Evolutionary conservation across 2,329 filamentous ascomycete species (phyloP).

Genomic region (Aureobasidium lini): DNA sequence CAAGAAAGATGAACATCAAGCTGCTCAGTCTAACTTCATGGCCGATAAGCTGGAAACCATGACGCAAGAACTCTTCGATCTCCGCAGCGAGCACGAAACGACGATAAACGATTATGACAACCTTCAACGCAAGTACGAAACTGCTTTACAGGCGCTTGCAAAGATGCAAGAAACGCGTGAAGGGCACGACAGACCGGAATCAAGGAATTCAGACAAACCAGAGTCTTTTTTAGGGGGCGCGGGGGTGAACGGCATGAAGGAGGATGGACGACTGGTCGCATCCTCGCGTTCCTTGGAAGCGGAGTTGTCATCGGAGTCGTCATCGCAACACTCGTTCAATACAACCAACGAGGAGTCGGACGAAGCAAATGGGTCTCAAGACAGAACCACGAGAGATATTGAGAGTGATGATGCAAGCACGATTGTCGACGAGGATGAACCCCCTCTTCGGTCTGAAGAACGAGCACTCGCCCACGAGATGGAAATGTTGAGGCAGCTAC

Average conservation of each 20-base stretch:
- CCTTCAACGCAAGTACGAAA: conserved; percentile 83
- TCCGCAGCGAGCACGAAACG: conserved; percentile 82
- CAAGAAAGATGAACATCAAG: neutral
- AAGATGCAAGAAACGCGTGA: conserved; percentile 71
- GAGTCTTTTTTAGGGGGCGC: conserved; percentile 79
- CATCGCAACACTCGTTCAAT: conserved; percentile 41
- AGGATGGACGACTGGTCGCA: conserved; percentile 56
- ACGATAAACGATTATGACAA: conserved; percentile 74
- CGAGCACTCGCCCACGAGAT: conserved; percentile 50
- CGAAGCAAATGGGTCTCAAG: conserved; percentile 52
- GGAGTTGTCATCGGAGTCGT: conserved; percentile 83
- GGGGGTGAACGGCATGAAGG: conserved; percentile 63
- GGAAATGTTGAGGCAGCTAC: conserved; percentile 60
- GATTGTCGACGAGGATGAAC: conserved; percentile 15
- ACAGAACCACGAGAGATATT: conserved; percentile 37
- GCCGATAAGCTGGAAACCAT: conserved; percentile 88
- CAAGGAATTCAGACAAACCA: conserved; percentile 43
- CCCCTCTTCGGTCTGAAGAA: conserved; percentile 18
- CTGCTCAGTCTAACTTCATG: conserved; percentile 70
- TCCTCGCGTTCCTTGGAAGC: conserved; percentile 89
- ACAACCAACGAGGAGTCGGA: conserved; percentile 32
- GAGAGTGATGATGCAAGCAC: conserved; percentile 34
- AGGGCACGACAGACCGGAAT: conserved; percentile 54
- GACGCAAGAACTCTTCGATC: conserved; percentile 82
- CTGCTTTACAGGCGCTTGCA: conserved; percentile 71